Evolutionary conservation across 176 grass and related monocot genomes (phyloP), one percentile per base, ranked within the genome.

Genomic region (Oryza coarctata): DNA sequence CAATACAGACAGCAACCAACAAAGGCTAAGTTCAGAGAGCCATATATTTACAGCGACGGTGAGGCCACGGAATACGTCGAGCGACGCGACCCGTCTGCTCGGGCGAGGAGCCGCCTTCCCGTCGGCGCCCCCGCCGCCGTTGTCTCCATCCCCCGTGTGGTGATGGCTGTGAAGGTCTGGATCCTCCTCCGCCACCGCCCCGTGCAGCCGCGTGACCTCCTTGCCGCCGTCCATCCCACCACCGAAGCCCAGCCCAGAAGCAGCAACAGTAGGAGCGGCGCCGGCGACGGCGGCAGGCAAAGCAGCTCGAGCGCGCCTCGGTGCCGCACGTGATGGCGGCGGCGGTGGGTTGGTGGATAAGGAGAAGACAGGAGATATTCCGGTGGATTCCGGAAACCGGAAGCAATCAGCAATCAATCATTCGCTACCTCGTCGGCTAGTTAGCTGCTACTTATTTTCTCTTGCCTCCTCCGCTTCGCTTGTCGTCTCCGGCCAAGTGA

Each of bases 41-140:
- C 20, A n/a, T n/a, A 9, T n/a, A n/a, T 47, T 71, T 73, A 94
- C 95, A 26, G 95, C 95, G 74, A 98, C 92, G 25, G 95, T 88
- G 82, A 94, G 90, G 82, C 95, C 92, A 25, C 95, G 92, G 85
- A 98, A 98, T 50, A 98, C 79, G 86, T 98, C 95, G 78, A 98
- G 88, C 33, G 95, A 88, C 1, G 92, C 86, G 2, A 93, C 84
- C 41, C 95, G 90, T 63, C 45, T 86, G 69, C 64, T 58, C 20
- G 44, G 77, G 14, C 44, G 86, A 38, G 81, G 84, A 38, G 77
- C 73, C 68, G 86, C 89, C 81, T 87, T 85, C 25, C 38, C 68
- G 20, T 70, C 29, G 32, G 9, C 65, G 9, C 45, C 80, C 11
- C 18, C 47, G 15, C 73, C 5, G 40, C 25, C 15, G 15, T n/a